phyloP scores from a whole-genome alignment of 495 filamentous ascomycete genomes.

The Penicillium samsonianum region DNA sequence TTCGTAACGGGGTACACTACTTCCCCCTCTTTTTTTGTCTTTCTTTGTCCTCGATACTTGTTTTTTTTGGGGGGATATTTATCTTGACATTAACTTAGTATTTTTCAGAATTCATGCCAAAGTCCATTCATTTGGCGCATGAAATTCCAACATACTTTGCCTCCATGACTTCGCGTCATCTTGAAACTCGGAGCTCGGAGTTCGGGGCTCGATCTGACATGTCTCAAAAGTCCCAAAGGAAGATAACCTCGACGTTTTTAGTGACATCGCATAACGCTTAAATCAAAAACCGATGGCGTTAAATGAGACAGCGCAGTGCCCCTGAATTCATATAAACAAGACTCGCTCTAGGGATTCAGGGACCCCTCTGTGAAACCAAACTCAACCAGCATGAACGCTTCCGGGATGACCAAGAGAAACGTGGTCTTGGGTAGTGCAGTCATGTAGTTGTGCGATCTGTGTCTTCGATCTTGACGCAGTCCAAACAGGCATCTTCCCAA shows the following conservation, averaged over 20 bases:
- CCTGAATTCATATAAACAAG: not conserved
- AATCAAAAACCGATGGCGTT: not conserved
- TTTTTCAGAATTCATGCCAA: not conserved
- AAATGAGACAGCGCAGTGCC: not conserved
- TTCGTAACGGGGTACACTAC: not conserved
- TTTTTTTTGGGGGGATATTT: not conserved
- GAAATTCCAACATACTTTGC: not conserved
- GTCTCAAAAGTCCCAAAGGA: not conserved
- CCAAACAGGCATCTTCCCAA: not conserved
- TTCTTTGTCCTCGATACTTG: not conserved
- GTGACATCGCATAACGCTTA: not conserved
- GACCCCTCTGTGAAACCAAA: not conserved
- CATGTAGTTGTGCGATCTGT: not conserved
- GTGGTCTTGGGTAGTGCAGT: not conserved
- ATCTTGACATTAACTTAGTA: not conserved
- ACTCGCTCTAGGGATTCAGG: not conserved
- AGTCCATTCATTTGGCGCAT: not conserved
- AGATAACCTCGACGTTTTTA: not conserved
- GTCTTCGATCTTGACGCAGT: not conserved
- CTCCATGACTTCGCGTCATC: slow-evolving; percentile 1
- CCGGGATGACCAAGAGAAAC: not conserved
- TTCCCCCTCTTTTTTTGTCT: not conserved
- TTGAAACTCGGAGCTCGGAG: slow-evolving; percentile 4
- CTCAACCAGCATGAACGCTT: not conserved
- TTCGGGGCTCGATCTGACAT: slow-evolving; percentile 4